A percentile compares a stretch with the other conserved stretches of the same genome.
Conservation (phyloP, 441 rosid genomes). For the Mallotus repandus region DNA sequence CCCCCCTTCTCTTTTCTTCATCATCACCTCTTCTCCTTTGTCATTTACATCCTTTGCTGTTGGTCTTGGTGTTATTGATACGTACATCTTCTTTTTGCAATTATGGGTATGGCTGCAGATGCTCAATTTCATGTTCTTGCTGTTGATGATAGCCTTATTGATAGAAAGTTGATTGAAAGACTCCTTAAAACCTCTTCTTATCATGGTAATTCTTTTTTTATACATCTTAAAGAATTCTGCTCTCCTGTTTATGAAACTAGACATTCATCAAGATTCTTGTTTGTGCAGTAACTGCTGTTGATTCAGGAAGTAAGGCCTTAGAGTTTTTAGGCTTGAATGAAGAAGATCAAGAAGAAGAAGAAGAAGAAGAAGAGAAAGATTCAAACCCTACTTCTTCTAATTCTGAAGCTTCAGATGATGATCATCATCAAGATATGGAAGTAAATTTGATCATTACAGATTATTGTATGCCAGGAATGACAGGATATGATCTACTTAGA, state of each 20-base stretch:
- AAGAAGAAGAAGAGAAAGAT: slow-evolving; percentile 13
- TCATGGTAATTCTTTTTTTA: slow-evolving; percentile 38
- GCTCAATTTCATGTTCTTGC: slow-evolving; percentile 65
- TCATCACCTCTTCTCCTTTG: slow-evolving; percentile 13
- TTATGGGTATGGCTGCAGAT: slow-evolving; percentile 33
- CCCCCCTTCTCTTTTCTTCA: slow-evolving; percentile 15
- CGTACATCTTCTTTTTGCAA: too few relatives aligned
- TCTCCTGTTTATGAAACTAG: too few relatives aligned
- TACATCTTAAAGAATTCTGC: too few relatives aligned
- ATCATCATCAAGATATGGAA: slow-evolving; percentile 36
- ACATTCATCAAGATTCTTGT: too few relatives aligned
- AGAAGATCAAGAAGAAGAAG: slow-evolving; percentile 11
- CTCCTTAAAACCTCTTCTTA: slow-evolving; percentile 70
- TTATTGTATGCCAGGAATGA: slow-evolving; percentile 94
- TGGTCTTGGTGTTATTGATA: too few relatives aligned
- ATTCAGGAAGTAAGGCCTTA: slow-evolving; percentile 84
- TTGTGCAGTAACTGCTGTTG: slow-evolving; percentile 75
- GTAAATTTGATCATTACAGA: slow-evolving; percentile 81
- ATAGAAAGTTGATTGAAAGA: slow-evolving; percentile 60
- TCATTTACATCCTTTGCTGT: too few relatives aligned
- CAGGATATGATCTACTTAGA: slow-evolving; percentile 83
- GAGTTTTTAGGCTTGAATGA: slow-evolving; percentile 65
- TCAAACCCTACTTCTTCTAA: slow-evolving; percentile 21
- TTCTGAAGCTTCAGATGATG: not conserved
- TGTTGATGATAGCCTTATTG: slow-evolving; percentile 63